Conservation (phyloP, 306 rosid genomes). For the Cucumis melo region DNA sequence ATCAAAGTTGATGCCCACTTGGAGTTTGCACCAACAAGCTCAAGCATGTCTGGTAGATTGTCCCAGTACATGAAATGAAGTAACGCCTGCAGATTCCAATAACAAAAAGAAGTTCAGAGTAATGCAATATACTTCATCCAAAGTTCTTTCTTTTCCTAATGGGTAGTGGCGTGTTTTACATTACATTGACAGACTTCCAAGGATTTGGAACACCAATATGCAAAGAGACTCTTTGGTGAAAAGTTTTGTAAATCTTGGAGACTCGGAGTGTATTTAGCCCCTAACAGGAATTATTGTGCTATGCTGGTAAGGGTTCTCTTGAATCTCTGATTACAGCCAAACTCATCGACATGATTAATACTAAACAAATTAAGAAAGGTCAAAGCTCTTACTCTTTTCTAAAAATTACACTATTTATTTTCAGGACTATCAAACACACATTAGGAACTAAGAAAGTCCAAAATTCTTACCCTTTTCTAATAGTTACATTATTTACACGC, state of each 20-base stretch:
- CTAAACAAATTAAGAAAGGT: background rate
- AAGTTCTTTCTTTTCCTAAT: background rate
- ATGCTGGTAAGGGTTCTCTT: background rate
- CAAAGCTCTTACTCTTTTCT: background rate
- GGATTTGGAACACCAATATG: background rate
- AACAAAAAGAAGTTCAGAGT: background rate
- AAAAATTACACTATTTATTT: background rate
- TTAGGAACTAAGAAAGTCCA: background rate
- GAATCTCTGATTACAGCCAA: background rate
- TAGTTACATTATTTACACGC: background rate
- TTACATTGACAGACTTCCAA: background rate
- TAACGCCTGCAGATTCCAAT: conserved; percentile 30
- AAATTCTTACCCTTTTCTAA: background rate
- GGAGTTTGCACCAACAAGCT: conserved; percentile 29
- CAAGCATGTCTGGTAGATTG: conserved; percentile 42
- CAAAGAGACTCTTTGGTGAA: background rate
- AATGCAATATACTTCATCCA: background rate
- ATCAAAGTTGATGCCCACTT: conserved; percentile 44
- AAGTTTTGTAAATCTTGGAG: background rate
- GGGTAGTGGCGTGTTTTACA: background rate
- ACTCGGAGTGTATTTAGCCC: background rate
- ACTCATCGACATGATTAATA: background rate
- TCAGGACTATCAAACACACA: background rate
- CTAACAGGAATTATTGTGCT: background rate
- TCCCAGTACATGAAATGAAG: conserved; percentile 68